A percentile compares a stretch with the other conserved stretches of the same genome.
phyloP scores from a whole-genome alignment of 2,329 filamentous ascomycete species.

The Cryphonectria radicalis region DNA sequence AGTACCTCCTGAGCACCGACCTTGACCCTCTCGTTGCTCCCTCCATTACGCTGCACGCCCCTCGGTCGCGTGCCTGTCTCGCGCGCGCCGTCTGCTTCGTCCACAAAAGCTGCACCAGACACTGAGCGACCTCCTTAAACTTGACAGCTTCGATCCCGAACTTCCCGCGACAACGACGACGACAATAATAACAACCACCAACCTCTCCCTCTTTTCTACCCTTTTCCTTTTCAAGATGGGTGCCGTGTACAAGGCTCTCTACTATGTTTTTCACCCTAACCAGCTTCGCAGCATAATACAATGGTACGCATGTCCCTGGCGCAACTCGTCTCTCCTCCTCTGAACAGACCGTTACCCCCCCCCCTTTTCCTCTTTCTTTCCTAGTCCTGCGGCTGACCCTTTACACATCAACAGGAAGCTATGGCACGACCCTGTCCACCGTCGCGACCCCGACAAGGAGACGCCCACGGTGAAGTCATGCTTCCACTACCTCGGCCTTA shows the following conservation, averaged over 20 bases:
- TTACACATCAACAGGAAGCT: conserved; percentile 69
- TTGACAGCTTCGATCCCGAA: neutral
- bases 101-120: neutral
- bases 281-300: conserved; percentile 84
- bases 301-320: conserved; percentile 63
- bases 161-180: neutral
- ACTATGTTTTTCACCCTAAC: conserved; percentile 75
- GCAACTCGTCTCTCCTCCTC: conserved; percentile 15
- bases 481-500: conserved; percentile 83
- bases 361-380: conserved; percentile 8
- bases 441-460: conserved; percentile 77
- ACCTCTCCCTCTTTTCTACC: conserved; percentile 26
- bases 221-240: conserved; percentile 52
- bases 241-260: conserved; percentile 58
- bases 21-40: neutral
- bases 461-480: conserved; percentile 75
- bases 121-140: neutral
- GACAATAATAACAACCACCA: neutral
- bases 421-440: conserved; percentile 94
- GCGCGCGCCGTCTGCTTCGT: neutral
- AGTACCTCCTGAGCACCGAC: neutral
- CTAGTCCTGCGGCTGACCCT: conserved; percentile 27
- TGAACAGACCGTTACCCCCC: neutral
- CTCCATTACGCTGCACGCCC: neutral
- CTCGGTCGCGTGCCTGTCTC: conserved; percentile 3